Evolutionary conservation across 805 yeast genomes (phyloP).

Genomic region (Kuraishia molischiana): DNA sequence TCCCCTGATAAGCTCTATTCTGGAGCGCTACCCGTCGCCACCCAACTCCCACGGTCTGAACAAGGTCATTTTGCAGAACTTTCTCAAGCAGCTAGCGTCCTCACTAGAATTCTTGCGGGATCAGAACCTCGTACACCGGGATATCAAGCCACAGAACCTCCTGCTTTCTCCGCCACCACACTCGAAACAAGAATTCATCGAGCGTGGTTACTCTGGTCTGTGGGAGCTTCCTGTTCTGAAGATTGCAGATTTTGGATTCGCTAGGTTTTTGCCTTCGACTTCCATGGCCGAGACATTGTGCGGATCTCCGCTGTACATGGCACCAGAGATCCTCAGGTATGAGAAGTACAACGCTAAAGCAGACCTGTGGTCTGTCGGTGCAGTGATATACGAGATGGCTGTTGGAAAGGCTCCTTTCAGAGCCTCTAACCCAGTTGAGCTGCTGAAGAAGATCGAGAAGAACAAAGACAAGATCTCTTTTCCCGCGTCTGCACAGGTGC

Average conservation of each 20-base stretch:
- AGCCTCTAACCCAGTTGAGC: conserved; percentile 88
- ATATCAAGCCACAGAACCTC: conserved; percentile 84
- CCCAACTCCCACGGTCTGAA: conserved; percentile 69
- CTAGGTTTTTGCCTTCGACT: conserved; percentile 86
- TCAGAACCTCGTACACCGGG: conserved; percentile 85
- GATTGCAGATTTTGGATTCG: conserved; percentile 97
- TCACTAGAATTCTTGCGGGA: conserved; percentile 77
- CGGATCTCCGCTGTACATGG: conserved; percentile 98
- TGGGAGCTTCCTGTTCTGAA: conserved; percentile 88
- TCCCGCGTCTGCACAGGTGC: conserved; percentile 58
- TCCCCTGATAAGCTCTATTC: conserved; percentile 68
- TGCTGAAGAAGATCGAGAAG: conserved; percentile 76
- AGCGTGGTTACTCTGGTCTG: conserved; percentile 57
- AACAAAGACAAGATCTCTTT: conserved; percentile 71
- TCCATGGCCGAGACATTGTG: conserved; percentile 95
- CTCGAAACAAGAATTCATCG: conserved; percentile 48
- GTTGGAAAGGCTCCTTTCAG: conserved; percentile 95
- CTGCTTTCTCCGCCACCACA: conserved; percentile 76
- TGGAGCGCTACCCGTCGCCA: conserved; percentile 80
- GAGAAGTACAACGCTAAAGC: conserved; percentile 97
- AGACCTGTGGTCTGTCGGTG: conserved; percentile 97
- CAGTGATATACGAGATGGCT: conserved; percentile 90
- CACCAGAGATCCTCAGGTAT: conserved; percentile 90
- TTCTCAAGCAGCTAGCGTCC: conserved; percentile 75
- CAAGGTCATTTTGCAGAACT: conserved; percentile 69